phyloP scores from a whole-genome alignment of 1,139 yeast genomes.

The Lodderomyces theae region DNA sequence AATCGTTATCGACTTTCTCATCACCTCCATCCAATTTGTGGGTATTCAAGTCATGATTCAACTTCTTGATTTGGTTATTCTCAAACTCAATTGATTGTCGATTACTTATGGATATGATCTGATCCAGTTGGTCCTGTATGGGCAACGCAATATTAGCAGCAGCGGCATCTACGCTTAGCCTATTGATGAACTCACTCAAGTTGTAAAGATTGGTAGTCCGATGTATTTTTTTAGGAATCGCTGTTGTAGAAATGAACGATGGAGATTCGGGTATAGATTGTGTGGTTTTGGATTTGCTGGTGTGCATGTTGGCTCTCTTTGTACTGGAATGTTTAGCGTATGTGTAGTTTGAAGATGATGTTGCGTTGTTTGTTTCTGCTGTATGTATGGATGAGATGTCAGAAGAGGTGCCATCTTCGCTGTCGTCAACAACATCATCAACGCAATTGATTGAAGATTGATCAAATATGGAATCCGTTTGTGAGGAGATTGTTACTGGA shows the following conservation, averaged over 20 bases:
- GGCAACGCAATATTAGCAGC: neutral
- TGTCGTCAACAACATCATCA: constrained; percentile 17
- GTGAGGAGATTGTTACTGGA: constrained; percentile 9
- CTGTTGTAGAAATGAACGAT: constrained; percentile 5
- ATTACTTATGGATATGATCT: constrained; percentile 21
- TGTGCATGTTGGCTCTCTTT: neutral
- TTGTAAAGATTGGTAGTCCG: constrained; percentile 25
- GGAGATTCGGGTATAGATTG: neutral
- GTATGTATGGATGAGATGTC: constrained; percentile 6
- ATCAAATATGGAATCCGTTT: constrained; percentile 21
- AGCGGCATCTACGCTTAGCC: constrained; percentile 16
- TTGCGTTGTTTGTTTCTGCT: neutral
- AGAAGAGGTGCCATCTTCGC: constrained; percentile 5
- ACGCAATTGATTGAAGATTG: constrained; percentile 21
- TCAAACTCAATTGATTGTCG: constrained; percentile 29
- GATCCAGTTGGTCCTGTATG: neutral
- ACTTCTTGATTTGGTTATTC: constrained; percentile 18
- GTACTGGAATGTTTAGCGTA: neutral
- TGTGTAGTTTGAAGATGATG: neutral
- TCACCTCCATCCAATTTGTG: constrained; percentile 12
- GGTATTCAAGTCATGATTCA: constrained; percentile 16
- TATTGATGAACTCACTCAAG: constrained; percentile 22
- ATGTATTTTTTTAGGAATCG: constrained; percentile 16
- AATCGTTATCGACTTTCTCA: too few relatives aligned
- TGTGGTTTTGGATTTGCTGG: neutral